Conservation (phyloP, 1,284 basidiomycete species). For the Golubevia pallescens region DNA sequence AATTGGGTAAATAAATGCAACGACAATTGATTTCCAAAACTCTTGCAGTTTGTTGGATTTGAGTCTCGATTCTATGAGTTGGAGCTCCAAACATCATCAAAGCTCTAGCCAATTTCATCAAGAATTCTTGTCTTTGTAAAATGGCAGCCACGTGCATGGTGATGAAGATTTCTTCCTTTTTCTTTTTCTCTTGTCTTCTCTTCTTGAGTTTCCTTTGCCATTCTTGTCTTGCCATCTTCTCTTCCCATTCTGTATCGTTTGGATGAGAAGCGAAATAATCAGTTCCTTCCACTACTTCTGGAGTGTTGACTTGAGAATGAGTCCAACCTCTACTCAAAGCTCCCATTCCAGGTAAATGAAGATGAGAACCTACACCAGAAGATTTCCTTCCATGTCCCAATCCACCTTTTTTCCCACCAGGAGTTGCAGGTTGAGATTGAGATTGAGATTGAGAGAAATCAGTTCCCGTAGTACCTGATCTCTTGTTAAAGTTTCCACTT, state of each 20-base stretch:
- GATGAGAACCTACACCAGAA: too few relatives aligned
- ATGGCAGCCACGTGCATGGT: conserved; percentile 88
- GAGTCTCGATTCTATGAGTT: conserved; percentile 83
- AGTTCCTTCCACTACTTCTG: conserved; percentile 24
- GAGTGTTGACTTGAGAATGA: conserved; percentile 39
- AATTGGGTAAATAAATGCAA: conserved; percentile 84
- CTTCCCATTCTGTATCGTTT: conserved; percentile 18
- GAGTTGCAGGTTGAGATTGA: too few relatives aligned
- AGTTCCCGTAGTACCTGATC: too few relatives aligned
- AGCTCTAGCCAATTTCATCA: conserved; percentile 83
- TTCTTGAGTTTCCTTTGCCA: conserved; percentile 60
- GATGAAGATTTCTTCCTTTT: conserved; percentile 67
- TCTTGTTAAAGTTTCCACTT: too few relatives aligned
- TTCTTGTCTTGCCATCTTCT: conserved; percentile 34
- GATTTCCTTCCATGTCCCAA: too few relatives aligned
- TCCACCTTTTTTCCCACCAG: too few relatives aligned
- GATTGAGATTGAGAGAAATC: too few relatives aligned
- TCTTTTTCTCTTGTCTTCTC: conserved; percentile 47
- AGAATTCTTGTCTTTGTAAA: conserved; percentile 84
- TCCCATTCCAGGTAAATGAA: too few relatives aligned
- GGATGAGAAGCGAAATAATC: conserved; percentile 40
- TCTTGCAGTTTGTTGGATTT: conserved; percentile 82
- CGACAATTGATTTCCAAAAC: conserved; percentile 84
- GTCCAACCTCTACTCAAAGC: too few relatives aligned
- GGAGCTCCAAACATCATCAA: conserved; percentile 96